Base-by-base conservation (phyloP, 164 flowering plant species). In the Annona squamosa region DNA sequence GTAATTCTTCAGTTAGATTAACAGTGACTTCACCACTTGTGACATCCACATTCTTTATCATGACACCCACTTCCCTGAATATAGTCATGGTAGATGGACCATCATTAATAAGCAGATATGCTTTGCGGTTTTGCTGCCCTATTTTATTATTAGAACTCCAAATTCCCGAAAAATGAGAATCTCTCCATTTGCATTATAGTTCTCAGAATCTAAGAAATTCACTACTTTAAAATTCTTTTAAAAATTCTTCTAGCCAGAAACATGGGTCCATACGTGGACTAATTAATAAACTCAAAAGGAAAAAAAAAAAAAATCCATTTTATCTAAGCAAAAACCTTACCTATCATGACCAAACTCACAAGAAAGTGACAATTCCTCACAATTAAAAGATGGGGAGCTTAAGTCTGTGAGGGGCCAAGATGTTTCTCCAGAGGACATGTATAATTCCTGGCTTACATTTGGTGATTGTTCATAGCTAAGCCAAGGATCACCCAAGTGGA, bases 331-430 rank as follows among this genome's bases (percentile, higher is more conserved):
- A 48, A 46, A 52, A 57, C 7, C 81, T 69, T 78, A 96, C 99
- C 99, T 93, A 76, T 86, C 87, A 85, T 91, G 91, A 65, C 93
- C 93, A 77, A 90, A 84, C 79, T 91, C 97, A 81, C 89, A 87
- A 63, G 90, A 84, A 63, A 96, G 79, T 63, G 90, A 84, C 13
- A 96, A 79, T 69, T 88, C 91, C 79, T 93, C 98, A 79, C 98
- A 93, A 77, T 78, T 75, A 74, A 93, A 85, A 73, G 89, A 87
- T 71, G 90, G 83, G 82, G 84, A 77, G 44, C 83, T 75, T 76
- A 77, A 84, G 44, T 93, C 99, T 37, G 45, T 66, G 73, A 67
- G 43, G 44, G 76, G 18, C 56, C 52, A 70, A 43, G 83, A 81
- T 71, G 83, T 26, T 73, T 85, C 89, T 65, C 80, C 76, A 57